Percentiles rank a stretch among this genome's conserved stretches.
phyloP scores from a whole-genome alignment of 78 protist species.

The Dictyostelium intermedium region DNA sequence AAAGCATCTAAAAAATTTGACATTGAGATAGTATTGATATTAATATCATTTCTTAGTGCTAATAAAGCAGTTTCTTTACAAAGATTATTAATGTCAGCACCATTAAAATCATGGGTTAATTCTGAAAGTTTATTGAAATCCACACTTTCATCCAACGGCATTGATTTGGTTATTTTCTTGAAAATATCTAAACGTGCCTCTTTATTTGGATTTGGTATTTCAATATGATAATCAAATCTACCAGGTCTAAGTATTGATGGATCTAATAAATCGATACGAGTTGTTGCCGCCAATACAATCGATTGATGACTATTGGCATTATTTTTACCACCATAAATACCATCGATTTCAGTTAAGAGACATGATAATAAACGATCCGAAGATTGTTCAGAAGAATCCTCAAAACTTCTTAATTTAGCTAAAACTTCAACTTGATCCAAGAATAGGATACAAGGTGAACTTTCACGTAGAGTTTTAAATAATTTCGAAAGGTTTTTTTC shows the following conservation, averaged over 20 bases:
- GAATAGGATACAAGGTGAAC: conserved; percentile 99
- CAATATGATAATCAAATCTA: conserved; percentile 62
- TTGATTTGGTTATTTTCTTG: conserved; percentile 14
- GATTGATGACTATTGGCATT: neutral
- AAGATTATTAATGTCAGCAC: conserved; percentile 87
- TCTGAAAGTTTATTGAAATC: neutral
- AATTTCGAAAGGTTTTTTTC: conserved; percentile 98
- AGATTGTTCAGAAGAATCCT: conserved; percentile 28
- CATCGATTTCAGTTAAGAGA: conserved; percentile 66
- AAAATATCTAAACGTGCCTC: conserved; percentile 27
- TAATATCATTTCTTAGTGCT: conserved; percentile 66
- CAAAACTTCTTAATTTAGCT: conserved; percentile 50
- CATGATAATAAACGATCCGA: conserved; percentile 64
- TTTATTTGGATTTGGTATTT: conserved; percentile 24
- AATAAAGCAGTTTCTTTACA: conserved; percentile 88
- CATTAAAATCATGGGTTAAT: conserved; percentile 50
- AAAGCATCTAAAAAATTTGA: neutral
- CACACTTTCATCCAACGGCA: neutral
- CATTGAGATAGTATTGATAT: neutral
- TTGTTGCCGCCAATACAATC: conserved; percentile 56
- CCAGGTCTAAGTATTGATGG: conserved; percentile 63
- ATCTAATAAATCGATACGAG: conserved; percentile 58
- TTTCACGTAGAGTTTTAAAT: conserved; percentile 94
- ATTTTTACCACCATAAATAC: neutral
- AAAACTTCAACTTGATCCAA: conserved; percentile 99